Conservation (phyloP, 495 filamentous ascomycete genomes). For the Aspergillus taichungensis region DNA sequence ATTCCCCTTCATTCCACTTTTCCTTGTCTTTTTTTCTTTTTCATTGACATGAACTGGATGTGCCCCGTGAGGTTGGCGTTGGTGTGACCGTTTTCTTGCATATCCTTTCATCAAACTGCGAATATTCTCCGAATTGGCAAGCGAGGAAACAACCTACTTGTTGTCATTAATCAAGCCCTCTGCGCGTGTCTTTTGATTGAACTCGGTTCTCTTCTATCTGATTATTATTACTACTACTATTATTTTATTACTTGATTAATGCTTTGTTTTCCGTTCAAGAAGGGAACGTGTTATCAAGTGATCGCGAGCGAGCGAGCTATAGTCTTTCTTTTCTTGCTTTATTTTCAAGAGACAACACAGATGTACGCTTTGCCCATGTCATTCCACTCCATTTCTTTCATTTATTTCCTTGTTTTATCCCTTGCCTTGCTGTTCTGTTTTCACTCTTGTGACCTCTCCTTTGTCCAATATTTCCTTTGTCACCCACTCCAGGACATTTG, state of each 20-base stretch:
- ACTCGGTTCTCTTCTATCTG: conserved; percentile 22
- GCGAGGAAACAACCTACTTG: conserved; percentile 4
- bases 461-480: conserved; percentile 1
- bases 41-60: conserved; percentile 23
- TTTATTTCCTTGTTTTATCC: conserved; percentile 3
- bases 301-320: background rate
- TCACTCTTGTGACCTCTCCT: conserved; percentile 5
- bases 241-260: conserved; percentile 25
- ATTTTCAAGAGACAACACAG: no score
- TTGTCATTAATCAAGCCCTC: conserved; percentile 12
- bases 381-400: conserved; percentile 4
- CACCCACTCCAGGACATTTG: no score
- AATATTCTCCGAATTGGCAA: no score
- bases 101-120: conserved; percentile 13
- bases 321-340: background rate
- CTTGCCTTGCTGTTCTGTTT: conserved; percentile 2
- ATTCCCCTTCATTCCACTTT: conserved; percentile 15
- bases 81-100: conserved; percentile 28
- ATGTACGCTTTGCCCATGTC: background rate
- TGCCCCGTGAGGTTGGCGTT: conserved; percentile 35
- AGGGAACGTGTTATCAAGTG: conserved; percentile 1
- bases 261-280: conserved; percentile 12
- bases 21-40: conserved; percentile 13
- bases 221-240: conserved; percentile 27
- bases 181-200: conserved; percentile 7